Evolutionary conservation across 345 rosid species (phyloP).

Genomic region (Salix brachista): DNA sequence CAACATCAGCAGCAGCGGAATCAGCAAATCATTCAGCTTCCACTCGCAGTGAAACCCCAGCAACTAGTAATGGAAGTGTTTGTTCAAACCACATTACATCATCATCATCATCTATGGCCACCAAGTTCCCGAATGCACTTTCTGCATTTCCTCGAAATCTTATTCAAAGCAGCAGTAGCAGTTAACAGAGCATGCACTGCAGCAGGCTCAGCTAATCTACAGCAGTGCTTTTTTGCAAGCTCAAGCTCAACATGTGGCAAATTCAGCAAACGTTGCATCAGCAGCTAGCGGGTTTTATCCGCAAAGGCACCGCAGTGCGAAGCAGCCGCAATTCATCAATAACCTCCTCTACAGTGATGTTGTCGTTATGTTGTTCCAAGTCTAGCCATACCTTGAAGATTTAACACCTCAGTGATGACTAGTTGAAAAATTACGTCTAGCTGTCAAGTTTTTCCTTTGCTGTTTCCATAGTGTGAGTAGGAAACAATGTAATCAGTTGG

Average conservation of each 20-base stretch:
- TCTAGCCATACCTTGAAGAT: no score
- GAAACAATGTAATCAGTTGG: slow-evolving; percentile 3
- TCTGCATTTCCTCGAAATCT: slow-evolving; percentile 64
- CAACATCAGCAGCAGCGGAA: slow-evolving; percentile 40
- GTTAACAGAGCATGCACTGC: slow-evolving; percentile 38
- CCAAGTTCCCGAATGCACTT: slow-evolving; percentile 53
- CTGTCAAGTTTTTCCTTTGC: no score
- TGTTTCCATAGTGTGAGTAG: not conserved
- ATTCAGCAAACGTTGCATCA: slow-evolving; percentile 30
- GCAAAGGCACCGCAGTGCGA: slow-evolving; percentile 61
- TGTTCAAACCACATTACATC: slow-evolving; percentile 59
- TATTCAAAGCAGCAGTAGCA: slow-evolving; percentile 57
- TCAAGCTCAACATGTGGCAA: slow-evolving; percentile 49
- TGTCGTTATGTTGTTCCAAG: slow-evolving; percentile 26
- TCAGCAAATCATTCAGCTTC: slow-evolving; percentile 54
- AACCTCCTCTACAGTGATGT: slow-evolving; percentile 45
- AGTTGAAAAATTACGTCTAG: no score
- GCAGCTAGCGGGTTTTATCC: slow-evolving; percentile 46
- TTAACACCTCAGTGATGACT: no score
- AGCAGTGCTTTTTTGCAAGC: slow-evolving; percentile 50
- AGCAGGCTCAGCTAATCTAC: slow-evolving; percentile 56
- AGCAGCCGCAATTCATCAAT: slow-evolving; percentile 43
- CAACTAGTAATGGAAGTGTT: slow-evolving; percentile 55
- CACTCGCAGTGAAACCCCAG: slow-evolving; percentile 58
- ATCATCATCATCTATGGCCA: slow-evolving; percentile 43